Conservation (phyloP, 1,139 yeast species). For the Geotrichum phurueaensis region DNA sequence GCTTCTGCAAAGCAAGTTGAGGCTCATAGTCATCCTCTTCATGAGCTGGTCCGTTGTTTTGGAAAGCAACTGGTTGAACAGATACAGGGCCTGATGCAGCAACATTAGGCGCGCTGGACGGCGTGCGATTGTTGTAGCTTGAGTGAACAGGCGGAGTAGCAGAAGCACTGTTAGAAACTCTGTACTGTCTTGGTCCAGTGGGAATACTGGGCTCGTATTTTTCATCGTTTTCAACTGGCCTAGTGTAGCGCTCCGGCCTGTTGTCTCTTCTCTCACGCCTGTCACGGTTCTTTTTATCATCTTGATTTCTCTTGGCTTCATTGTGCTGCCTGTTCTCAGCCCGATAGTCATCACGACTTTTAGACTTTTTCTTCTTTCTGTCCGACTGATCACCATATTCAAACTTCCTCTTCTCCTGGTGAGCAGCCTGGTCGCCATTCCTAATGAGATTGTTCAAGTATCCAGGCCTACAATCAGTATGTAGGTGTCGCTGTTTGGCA, state of each 20-base stretch:
- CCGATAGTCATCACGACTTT: background rate
- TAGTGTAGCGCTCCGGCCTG: background rate
- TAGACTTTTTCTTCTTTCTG: background rate
- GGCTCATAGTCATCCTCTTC: background rate
- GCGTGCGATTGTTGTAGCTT: background rate
- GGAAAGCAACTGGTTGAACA: background rate
- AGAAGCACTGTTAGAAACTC: background rate
- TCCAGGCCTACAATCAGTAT: slow-evolving; percentile 34
- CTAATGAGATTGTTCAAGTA: slow-evolving; percentile 26
- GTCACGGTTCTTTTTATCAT: background rate
- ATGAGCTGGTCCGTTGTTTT: background rate
- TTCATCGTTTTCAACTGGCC: background rate
- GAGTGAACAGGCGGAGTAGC: background rate
- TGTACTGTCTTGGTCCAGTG: background rate
- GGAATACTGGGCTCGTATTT: background rate
- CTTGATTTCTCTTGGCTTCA: background rate
- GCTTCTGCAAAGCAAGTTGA: background rate
- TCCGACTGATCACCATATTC: background rate
- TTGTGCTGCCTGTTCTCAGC: background rate
- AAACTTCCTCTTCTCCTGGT: background rate
- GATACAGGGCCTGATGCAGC: background rate
- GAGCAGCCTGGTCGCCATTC: background rate
- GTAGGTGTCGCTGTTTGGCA: slow-evolving; percentile 48
- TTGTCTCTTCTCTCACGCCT: background rate
- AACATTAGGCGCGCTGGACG: background rate